A percentile compares a stretch with the other conserved stretches of the same genome.
phyloP scores from a whole-genome alignment of 2,329 filamentous ascomycete genomes.

The Xylariaceae sp. region DNA sequence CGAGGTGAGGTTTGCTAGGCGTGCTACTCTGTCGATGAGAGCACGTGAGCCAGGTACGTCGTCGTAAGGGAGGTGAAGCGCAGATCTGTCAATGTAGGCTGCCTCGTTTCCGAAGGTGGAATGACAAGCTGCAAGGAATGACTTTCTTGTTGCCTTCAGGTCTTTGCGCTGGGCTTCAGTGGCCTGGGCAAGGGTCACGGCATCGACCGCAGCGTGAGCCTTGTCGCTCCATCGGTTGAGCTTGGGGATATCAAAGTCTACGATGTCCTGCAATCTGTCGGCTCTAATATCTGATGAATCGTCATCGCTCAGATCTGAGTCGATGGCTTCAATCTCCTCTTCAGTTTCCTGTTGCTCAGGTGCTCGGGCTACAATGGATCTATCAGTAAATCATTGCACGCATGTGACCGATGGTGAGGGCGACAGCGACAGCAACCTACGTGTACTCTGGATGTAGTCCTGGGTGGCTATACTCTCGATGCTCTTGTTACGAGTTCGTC shows the following conservation, averaged over 20 bases:
- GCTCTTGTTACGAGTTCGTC: constrained; percentile 17
- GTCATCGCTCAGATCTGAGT: constrained; percentile 7
- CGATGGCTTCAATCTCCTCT: constrained; percentile 1
- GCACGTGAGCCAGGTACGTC: constrained; percentile 11
- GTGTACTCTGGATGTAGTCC: constrained; percentile 16
- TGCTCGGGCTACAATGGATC: constrained; percentile 9
- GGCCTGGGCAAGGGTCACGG: constrained; percentile 12
- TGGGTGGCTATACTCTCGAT: constrained; percentile 21
- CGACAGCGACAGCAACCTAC: constrained; percentile 1
- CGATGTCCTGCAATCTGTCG: constrained; percentile 23
- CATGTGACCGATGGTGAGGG: not conserved
- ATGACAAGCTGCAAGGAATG: constrained; percentile 20
- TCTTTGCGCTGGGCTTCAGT: constrained; percentile 13
- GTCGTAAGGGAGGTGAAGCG: constrained; percentile 14
- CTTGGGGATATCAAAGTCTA: constrained; percentile 29
- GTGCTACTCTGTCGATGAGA: constrained; percentile 14
- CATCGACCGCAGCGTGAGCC: constrained; percentile 16
- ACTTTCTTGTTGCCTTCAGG: constrained; percentile 13
- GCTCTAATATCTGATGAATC: constrained; percentile 21
- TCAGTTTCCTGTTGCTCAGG: not conserved
- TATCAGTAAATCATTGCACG: constrained; percentile 3
- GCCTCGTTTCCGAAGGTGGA: constrained; percentile 13
- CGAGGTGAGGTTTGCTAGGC: constrained; percentile 26
- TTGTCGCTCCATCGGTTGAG: constrained; percentile 23
- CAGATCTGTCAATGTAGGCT: constrained; percentile 18